Evolutionary conservation across 2,329 filamentous ascomycete genomes (phyloP).

Genomic region (Biscogniauxia sp.): DNA sequence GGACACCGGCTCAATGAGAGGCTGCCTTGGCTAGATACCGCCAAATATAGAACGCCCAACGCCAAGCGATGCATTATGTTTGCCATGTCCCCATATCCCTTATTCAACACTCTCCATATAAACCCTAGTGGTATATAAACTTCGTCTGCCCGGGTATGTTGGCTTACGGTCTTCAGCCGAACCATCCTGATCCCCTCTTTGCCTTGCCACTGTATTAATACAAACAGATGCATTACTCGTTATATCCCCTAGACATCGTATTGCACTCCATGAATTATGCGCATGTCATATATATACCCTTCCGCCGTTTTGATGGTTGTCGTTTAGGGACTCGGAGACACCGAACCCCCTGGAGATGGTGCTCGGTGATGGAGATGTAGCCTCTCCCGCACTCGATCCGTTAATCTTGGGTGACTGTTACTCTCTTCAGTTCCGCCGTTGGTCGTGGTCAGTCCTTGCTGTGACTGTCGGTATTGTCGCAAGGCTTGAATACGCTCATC

Average conservation of each 20-base stretch:
- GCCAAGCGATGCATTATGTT: constrained; percentile 15
- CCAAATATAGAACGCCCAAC: constrained; percentile 9
- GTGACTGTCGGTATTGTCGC: constrained; percentile 46
- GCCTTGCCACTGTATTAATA: neutral
- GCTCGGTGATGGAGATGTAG: constrained; percentile 52
- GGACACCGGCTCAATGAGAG: neutral
- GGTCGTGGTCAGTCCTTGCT: constrained; percentile 29
- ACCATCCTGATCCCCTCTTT: neutral
- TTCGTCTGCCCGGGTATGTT: neutral
- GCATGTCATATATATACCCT: constrained; percentile 2
- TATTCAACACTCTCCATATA: neutral
- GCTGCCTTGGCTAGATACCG: neutral
- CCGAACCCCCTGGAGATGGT: constrained; percentile 28
- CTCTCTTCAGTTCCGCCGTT: constrained; percentile 35
- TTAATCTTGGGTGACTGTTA: constrained; percentile 42
- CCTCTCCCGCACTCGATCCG: constrained; percentile 50
- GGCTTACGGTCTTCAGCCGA: neutral
- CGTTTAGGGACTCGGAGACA: constrained; percentile 5
- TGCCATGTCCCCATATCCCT: neutral
- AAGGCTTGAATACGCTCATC: constrained; percentile 63
- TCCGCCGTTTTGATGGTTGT: constrained; percentile 1
- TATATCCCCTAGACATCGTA: neutral
- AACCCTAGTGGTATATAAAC: neutral
- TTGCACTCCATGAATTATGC: neutral
- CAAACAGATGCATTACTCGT: neutral